Conservation (phyloP, 2,329 filamentous ascomycete species). For the Sclerotinia nivalis region DNA sequence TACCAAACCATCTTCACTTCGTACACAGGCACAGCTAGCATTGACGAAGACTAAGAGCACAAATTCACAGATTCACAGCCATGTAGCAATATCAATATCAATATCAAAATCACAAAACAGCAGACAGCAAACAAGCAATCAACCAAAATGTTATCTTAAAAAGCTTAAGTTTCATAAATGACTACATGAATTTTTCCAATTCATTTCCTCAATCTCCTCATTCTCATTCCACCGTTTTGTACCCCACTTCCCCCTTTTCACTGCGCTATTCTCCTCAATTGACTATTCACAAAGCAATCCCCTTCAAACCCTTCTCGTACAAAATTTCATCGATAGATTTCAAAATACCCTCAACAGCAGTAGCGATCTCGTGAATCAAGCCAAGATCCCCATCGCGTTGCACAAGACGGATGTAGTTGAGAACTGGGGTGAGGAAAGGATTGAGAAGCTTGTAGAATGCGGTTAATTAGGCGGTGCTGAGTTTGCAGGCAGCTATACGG, state of each 20-base stretch:
- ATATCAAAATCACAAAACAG: neutral
- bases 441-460: neutral
- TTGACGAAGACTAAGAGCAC: no score
- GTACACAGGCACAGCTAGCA: no score
- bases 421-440: neutral
- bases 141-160: neutral
- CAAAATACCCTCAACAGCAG: neutral
- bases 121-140: neutral
- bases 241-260: neutral
- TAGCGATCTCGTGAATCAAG: neutral
- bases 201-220: neutral
- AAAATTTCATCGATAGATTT: neutral
- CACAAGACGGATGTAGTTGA: neutral
- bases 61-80: no score
- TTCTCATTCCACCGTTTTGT: neutral
- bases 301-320: neutral
- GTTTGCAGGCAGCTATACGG: neutral
- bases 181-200: neutral
- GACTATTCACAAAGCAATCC: neutral
- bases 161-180: neutral
- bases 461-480: neutral
- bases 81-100: no score
- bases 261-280: neutral
- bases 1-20: no score
- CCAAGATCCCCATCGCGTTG: neutral